Conservation (phyloP, 2,329 filamentous ascomycete genomes). For the Truncatella angustata region DNA sequence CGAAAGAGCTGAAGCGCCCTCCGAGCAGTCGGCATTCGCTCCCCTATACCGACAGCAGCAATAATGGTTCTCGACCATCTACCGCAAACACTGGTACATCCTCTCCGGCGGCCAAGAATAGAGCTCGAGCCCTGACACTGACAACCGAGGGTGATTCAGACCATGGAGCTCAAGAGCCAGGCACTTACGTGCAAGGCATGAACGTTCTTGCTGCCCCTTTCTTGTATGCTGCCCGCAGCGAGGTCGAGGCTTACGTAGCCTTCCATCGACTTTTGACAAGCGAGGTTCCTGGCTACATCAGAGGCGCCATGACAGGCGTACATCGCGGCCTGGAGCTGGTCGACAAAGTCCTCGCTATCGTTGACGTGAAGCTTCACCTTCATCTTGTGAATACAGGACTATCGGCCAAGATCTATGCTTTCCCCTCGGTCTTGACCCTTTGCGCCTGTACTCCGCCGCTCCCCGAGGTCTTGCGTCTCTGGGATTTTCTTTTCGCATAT, state of each 20-base stretch:
- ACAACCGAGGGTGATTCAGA: constrained; percentile 66
- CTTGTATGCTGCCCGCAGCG: constrained; percentile 88
- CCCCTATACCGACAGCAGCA: constrained; percentile 27
- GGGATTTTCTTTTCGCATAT: constrained; percentile 97
- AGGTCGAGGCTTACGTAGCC: constrained; percentile 89
- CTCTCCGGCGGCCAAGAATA: constrained; percentile 45
- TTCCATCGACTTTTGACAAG: constrained; percentile 85
- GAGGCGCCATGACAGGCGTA: constrained; percentile 95
- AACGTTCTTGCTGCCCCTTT: constrained; percentile 96
- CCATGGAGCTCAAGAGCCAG: constrained; percentile 61
- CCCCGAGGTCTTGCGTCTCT: constrained; percentile 87
- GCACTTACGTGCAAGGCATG: constrained; percentile 97
- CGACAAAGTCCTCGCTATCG: constrained; percentile 86
- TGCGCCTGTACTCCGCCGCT: constrained; percentile 94
- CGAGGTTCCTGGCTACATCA: constrained; percentile 91
- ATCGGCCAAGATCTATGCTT: constrained; percentile 92
- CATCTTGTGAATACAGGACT: constrained; percentile 85
- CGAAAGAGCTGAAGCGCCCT: constrained; percentile 49
- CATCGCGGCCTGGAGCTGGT: constrained; percentile 89
- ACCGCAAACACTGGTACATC: constrained; percentile 37
- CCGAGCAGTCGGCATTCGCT: constrained; percentile 26
- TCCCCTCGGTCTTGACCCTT: constrained; percentile 89
- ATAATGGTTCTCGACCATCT: constrained; percentile 34
- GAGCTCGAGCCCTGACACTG: constrained; percentile 56
- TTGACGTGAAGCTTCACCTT: constrained; percentile 81